Conservation (phyloP, 352 stramenopile species). For the Globisporangium carolinianum region DNA sequence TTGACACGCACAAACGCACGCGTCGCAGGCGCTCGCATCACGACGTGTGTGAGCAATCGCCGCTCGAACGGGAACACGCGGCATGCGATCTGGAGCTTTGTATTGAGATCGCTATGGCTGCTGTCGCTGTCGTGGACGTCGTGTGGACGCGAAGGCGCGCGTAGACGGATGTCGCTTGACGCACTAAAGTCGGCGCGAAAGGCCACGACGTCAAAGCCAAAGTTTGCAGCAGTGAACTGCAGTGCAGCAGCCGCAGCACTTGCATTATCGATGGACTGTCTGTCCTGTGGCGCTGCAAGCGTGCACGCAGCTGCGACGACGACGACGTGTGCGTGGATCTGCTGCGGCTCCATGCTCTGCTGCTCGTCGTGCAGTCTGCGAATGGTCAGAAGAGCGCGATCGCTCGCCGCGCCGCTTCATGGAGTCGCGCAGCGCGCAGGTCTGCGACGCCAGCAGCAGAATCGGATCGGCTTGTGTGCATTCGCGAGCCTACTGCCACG, state of each 20-base stretch:
- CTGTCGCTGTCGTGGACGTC: neutral
- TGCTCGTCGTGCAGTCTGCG: too few relatives aligned
- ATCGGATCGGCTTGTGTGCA: too few relatives aligned
- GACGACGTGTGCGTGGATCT: constrained; percentile 24
- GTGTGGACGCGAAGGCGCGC: constrained; percentile 5
- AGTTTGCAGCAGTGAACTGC: constrained; percentile 39
- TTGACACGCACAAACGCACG: constrained; percentile 42
- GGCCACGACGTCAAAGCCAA: constrained; percentile 23
- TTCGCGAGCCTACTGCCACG: too few relatives aligned
- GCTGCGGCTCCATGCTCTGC: constrained; percentile 1
- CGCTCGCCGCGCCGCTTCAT: neutral
- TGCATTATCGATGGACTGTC: neutral
- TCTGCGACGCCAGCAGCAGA: too few relatives aligned
- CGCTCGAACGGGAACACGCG: constrained; percentile 31
- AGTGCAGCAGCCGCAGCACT: constrained; percentile 9
- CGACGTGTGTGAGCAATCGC: constrained; percentile 16
- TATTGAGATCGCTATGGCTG: neutral
- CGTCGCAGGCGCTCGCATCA: constrained; percentile 16
- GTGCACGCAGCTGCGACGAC: constrained; percentile 4
- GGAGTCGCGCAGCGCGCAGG: too few relatives aligned
- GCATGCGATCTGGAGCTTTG: constrained; percentile 19
- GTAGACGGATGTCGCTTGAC: constrained; percentile 29
- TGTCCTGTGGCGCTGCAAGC: neutral
- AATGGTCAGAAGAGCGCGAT: neutral
- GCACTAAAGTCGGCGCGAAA: constrained; percentile 40